These are phyloP conservation scores for Melanogaster broomeanus DNA, from an alignment of 768 basidiomycete genomes.

Conservation along the genomic window DNA sequence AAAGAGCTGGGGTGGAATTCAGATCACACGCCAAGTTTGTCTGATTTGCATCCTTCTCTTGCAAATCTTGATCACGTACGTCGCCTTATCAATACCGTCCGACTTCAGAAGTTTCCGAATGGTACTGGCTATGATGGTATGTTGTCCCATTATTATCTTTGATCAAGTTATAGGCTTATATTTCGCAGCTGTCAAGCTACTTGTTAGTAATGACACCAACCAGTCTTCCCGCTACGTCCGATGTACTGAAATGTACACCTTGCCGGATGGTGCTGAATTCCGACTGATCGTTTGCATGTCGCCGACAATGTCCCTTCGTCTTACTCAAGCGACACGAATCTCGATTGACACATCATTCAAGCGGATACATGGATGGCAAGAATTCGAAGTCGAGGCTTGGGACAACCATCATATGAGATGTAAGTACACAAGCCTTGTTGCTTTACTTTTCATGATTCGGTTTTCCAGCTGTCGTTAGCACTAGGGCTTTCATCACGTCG, in stretches of 20 bases:
- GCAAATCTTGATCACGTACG: conserved; percentile 25
- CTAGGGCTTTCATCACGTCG: conserved; percentile 26
- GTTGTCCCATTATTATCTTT: background rate
- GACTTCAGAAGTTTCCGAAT: conserved; percentile 13
- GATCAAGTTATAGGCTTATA: background rate
- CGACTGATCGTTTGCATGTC: conserved; percentile 29
- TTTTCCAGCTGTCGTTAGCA: conserved; percentile 17
- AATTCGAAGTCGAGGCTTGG: conserved; percentile 20
- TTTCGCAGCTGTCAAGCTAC: conserved; percentile 2
- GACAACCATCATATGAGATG: conserved; percentile 8
- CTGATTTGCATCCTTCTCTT: conserved; percentile 18
- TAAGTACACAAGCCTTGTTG: conserved; percentile 2
- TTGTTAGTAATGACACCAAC: conserved; percentile 4
- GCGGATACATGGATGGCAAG: conserved; percentile 12
- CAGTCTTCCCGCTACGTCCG: conserved; percentile 18
- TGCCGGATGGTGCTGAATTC: conserved; percentile 8
- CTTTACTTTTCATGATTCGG: background rate
- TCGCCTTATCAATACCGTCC: conserved; percentile 19
- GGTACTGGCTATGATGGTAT: conserved; percentile 28
- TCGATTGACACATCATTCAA: conserved; percentile 21
- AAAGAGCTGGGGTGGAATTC: conserved; percentile 16
- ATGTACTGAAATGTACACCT: conserved; percentile 12
- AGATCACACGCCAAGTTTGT: conserved; percentile 5
- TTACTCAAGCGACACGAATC: conserved; percentile 8
- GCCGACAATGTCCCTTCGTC: conserved; percentile 12